Evolutionary conservation across 75 land plant species (phyloP), one percentile per base, ranked within the genome.

Genomic region (Cupressus sempervirens): DNA sequence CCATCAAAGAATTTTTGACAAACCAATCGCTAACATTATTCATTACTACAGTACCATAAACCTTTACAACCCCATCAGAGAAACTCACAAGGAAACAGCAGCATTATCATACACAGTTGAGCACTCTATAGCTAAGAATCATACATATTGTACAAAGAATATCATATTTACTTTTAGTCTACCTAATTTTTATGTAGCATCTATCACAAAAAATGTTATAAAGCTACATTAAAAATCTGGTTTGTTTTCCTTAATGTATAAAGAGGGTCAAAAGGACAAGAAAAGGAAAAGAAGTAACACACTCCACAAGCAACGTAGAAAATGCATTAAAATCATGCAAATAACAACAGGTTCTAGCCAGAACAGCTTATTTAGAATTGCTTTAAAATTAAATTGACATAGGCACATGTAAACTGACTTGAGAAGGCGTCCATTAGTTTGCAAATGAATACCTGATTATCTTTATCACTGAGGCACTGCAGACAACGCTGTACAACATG

Each of bases 401-500:
- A 32, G 41, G 76, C 0, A 74, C 16, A 15, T 76, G 20, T 76
- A 16, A 40, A 23, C 45, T 76, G 35, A 40, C 45, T 76, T 76
- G 3, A 76, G 8, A 40, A 76, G 79, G 45, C 26, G 18, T 9
- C 9, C 43, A 76, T 36, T 38, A 23, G 20, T 20, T 23, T 16
- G 79, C 43, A 23, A 23, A 76, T 18, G 23, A 35, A 26, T 88
- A 96, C 98, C 93, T 88, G 86, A 40, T 83, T 92, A 62, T 93
- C 84, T 80, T 93, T 90, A 76, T 85, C 87, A 82, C 76, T 70
- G 36, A 94, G 89, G 84, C 87, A 76, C 83, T 88, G 88, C 86
- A 96, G 86, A 89, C 98, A 96, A 41, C 91, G 87, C 40, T 94
- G 96, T 52, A 93, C 92, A 56, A 96, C 98, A 89, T 96, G 98